A percentile compares a stretch with the other conserved stretches of the same genome.
phyloP scores from a whole-genome alignment of 495 filamentous ascomycete genomes.

The Neurospora sp. region DNA sequence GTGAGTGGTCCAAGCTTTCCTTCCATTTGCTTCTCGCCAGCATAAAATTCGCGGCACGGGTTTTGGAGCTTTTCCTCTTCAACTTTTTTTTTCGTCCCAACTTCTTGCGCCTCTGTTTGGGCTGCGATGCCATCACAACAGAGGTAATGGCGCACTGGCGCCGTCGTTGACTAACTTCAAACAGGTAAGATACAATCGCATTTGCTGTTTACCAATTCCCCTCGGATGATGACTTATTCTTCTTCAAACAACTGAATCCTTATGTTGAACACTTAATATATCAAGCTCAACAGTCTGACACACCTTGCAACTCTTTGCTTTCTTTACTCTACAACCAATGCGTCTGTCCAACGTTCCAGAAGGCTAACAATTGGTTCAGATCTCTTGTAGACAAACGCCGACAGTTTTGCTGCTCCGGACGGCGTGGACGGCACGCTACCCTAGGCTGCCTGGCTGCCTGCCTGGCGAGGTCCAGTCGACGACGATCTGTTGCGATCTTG shows the following conservation, averaged over 20 bases:
- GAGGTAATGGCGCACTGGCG: neutral
- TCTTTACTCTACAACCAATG: neutral
- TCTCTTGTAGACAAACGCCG: neutral
- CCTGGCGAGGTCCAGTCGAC: neutral
- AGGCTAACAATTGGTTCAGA: neutral
- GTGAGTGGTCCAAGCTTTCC: neutral
- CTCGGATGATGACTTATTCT: conserved; percentile 38
- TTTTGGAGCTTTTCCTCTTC: neutral
- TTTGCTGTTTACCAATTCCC: neutral
- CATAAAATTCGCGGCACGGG: neutral
- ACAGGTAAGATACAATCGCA: neutral
- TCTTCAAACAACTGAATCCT: conserved; percentile 47
- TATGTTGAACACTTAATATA: conserved; percentile 42
- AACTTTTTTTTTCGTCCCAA: neutral
- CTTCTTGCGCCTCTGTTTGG: neutral
- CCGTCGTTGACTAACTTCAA: neutral
- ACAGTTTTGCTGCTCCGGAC: neutral
- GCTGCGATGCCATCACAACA: neutral
- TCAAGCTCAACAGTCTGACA: conserved; percentile 57
- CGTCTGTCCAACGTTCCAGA: neutral
- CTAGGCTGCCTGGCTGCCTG: neutral
- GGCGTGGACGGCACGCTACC: neutral
- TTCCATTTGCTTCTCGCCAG: conserved; percentile 3
- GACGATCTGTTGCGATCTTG: neutral
- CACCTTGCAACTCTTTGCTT: conserved; percentile 1